Conservation (phyloP, 1,284 basidiomycete species). For the Sporisorium scitamineum region DNA sequence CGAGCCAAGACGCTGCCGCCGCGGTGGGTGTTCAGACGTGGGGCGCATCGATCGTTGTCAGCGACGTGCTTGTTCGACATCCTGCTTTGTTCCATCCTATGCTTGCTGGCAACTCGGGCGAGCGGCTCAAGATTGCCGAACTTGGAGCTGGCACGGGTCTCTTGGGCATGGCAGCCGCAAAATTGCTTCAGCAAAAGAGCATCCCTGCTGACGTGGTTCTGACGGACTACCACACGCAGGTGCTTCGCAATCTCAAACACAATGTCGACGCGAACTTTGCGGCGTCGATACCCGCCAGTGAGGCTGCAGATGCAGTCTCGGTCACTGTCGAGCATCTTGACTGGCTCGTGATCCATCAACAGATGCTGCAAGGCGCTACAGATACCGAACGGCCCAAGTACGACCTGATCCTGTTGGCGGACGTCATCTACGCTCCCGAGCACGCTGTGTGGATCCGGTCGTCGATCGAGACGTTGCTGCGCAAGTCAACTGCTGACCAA, state of each 20-base stretch:
- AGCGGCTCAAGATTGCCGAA: constrained; percentile 29
- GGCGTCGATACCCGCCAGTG: neutral
- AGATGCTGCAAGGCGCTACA: neutral
- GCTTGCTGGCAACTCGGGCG: neutral
- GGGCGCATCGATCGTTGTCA: constrained; percentile 44
- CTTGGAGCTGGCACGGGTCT: constrained; percentile 52
- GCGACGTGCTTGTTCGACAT: constrained; percentile 38
- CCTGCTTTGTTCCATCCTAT: constrained; percentile 32
- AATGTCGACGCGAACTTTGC: constrained; percentile 41
- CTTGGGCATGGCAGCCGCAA: constrained; percentile 46
- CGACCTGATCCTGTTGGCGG: constrained; percentile 42
- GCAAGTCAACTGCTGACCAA: constrained; percentile 7
- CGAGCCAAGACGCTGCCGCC: constrained; percentile 42
- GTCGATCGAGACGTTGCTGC: constrained; percentile 37
- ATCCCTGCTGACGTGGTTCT: constrained; percentile 34
- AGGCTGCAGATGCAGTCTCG: constrained; percentile 6
- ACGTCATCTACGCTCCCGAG: constrained; percentile 47
- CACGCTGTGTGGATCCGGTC: constrained; percentile 49
- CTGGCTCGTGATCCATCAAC: constrained; percentile 37
- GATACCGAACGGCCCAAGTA: constrained; percentile 10
- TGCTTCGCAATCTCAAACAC: constrained; percentile 35
- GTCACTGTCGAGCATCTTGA: constrained; percentile 40
- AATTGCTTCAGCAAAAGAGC: constrained; percentile 19
- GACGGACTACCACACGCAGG: constrained; percentile 48
- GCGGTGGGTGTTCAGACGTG: constrained; percentile 54